phyloP scores from a whole-genome alignment of 2,329 filamentous ascomycete genomes.

The Sporothrix pallida region DNA sequence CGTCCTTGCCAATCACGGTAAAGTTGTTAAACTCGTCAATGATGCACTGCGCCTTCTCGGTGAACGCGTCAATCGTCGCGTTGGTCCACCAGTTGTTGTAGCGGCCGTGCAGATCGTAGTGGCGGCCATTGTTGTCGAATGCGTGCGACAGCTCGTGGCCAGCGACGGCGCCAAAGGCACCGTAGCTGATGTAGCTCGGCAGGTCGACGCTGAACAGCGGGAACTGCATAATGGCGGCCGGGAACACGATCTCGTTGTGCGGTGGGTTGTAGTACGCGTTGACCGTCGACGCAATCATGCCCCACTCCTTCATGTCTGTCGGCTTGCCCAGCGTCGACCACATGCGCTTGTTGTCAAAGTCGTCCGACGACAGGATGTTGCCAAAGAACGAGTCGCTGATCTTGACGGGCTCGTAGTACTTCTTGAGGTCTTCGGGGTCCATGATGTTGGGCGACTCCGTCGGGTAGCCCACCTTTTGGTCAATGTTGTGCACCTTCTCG shows the following conservation, averaged over 20 bases:
- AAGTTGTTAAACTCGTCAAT: slow-evolving; percentile 70
- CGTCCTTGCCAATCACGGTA: slow-evolving; percentile 61
- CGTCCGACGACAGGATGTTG: slow-evolving; percentile 60
- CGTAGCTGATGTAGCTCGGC: slow-evolving; percentile 70
- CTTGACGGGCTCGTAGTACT: slow-evolving; percentile 62
- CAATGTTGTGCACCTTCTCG: slow-evolving; percentile 69
- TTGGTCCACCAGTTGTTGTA: slow-evolving; percentile 72
- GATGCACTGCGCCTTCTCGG: slow-evolving; percentile 67
- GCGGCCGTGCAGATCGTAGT: slow-evolving; percentile 69
- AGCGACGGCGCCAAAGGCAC: slow-evolving; percentile 69
- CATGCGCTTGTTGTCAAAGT: slow-evolving; percentile 53
- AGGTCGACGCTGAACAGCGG: slow-evolving; percentile 68
- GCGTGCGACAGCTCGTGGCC: slow-evolving; percentile 74
- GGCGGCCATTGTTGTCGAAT: slow-evolving; percentile 69
- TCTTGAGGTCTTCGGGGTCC: slow-evolving; percentile 59
- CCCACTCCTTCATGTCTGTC: slow-evolving; percentile 65
- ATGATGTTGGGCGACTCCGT: slow-evolving; percentile 63
- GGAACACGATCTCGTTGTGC: slow-evolving; percentile 72
- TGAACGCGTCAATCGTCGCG: slow-evolving; percentile 62
- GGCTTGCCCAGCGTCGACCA: slow-evolving; percentile 67
- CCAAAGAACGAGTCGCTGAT: slow-evolving; percentile 61
- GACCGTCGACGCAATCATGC: slow-evolving; percentile 64
- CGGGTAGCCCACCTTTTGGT: slow-evolving; percentile 72
- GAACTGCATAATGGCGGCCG: slow-evolving; percentile 72
- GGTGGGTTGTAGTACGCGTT: slow-evolving; percentile 70